Evolutionary conservation across 2,329 filamentous ascomycete genomes (phyloP).

Genomic region (Fusarium sp.): DNA sequence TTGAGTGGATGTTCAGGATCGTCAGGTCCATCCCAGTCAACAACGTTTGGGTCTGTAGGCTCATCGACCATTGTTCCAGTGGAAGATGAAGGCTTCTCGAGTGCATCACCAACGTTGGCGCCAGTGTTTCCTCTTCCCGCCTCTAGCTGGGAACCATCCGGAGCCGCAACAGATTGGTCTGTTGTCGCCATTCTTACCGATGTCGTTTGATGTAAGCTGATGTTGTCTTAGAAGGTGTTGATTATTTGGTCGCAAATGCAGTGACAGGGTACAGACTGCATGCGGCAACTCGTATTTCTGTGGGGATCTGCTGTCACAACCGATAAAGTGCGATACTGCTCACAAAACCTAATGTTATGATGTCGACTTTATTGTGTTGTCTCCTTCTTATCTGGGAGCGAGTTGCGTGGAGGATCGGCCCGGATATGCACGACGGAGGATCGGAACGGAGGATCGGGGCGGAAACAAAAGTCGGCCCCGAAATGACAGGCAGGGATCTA

Average conservation of each 20-base stretch:
- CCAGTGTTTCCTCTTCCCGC: background rate
- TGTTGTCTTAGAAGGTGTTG: background rate
- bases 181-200: background rate
- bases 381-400: background rate
- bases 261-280: background rate
- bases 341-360: background rate
- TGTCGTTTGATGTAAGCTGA: background rate
- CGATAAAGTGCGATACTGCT: background rate
- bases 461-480: constrained; percentile 15
- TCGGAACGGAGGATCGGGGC: constrained; percentile 13
- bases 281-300: background rate
- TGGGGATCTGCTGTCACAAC: background rate
- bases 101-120: background rate
- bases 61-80: background rate
- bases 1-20: constrained; percentile 72
- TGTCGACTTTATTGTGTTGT: background rate
- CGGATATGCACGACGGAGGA: constrained; percentile 12
- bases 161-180: background rate
- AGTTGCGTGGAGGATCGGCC: constrained; percentile 8
- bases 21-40: constrained; percentile 69
- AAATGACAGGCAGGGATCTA: background rate
- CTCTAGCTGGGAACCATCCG: background rate
- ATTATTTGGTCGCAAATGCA: background rate
- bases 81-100: constrained; percentile 1
- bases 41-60: constrained; percentile 45